Conservation (phyloP, 495 filamentous ascomycete genomes). For the Aspergillus heteromorphus region DNA sequence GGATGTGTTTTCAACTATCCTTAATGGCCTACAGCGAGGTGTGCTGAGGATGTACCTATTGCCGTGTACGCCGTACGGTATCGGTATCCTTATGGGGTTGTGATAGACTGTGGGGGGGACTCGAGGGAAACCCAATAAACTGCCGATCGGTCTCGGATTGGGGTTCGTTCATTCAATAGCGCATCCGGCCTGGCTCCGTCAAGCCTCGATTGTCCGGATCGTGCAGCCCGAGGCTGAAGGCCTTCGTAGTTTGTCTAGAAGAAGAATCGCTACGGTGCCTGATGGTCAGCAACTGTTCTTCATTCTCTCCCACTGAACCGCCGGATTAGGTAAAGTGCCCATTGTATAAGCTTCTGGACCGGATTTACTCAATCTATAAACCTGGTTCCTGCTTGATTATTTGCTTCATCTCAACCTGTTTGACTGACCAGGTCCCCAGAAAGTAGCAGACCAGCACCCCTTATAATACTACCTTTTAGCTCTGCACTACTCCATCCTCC, state of each 20-base stretch:
- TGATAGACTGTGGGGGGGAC: background rate
- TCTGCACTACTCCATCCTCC: background rate
- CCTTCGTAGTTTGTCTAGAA: background rate
- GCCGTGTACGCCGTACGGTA: no score
- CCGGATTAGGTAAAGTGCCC: no score
- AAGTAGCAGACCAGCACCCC: no score
- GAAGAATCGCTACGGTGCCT: no score
- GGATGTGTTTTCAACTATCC: background rate
- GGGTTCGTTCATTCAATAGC: background rate
- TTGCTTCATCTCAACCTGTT: no score
- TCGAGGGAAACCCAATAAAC: background rate
- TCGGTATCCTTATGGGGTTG: background rate
- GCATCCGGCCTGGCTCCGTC: background rate
- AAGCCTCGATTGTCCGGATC: background rate
- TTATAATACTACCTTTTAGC: background rate
- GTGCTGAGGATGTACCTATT: no score
- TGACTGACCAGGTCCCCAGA: no score
- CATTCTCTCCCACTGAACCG: no score
- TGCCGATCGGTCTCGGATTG: background rate
- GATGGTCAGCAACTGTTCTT: no score
- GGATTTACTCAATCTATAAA: no score
- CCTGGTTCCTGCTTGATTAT: no score
- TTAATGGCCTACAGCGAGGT: background rate
- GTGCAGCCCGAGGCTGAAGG: background rate
- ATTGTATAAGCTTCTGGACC: no score